Conservation (phyloP, 1,139 yeast genomes). For the Trichomonascaceae sp. region DNA sequence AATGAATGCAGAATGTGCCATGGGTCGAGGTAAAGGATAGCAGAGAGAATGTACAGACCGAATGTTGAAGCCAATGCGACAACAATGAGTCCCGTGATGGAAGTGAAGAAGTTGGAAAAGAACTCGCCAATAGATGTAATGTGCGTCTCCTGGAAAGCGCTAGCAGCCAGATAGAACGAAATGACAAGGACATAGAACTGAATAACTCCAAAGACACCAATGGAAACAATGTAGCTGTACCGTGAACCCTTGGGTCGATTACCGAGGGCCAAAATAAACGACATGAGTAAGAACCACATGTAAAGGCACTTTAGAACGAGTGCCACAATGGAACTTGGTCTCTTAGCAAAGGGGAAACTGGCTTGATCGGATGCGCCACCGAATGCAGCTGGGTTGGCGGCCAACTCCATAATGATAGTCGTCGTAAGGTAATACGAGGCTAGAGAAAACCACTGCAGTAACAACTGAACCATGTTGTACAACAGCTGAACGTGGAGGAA, state of each 20-base stretch:
- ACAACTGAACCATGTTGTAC: slow-evolving; percentile 55
- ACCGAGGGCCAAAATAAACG: slow-evolving; percentile 31
- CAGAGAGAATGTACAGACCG: slow-evolving; percentile 68
- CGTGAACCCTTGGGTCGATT: slow-evolving; percentile 31
- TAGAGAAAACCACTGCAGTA: slow-evolving; percentile 71
- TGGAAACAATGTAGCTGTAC: slow-evolving; percentile 22
- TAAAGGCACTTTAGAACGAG: slow-evolving; percentile 27
- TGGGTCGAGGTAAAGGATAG: slow-evolving; percentile 68
- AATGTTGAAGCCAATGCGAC: slow-evolving; percentile 84
- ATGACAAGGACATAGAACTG: slow-evolving; percentile 27
- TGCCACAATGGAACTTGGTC: slow-evolving; percentile 22
- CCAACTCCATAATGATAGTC: slow-evolving; percentile 30
- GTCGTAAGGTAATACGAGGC: slow-evolving; percentile 75
- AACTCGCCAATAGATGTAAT: slow-evolving; percentile 17
- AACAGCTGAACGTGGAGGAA: slow-evolving; percentile 64
- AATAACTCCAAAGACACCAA: slow-evolving; percentile 27
- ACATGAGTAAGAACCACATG: slow-evolving; percentile 22
- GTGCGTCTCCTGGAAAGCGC: slow-evolving; percentile 20
- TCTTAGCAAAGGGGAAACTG: slow-evolving; percentile 23
- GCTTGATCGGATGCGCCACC: slow-evolving; percentile 17
- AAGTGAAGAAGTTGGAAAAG: slow-evolving; percentile 21
- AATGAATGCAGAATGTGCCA: slow-evolving; percentile 91
- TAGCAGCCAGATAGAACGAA: slow-evolving; percentile 27
- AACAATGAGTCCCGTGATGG: slow-evolving; percentile 38
- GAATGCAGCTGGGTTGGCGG: slow-evolving; percentile 27